These are phyloP conservation scores for Saccharomycopsis fodiens DNA, from an alignment of 805 yeast species.

Conservation along the genomic window DNA sequence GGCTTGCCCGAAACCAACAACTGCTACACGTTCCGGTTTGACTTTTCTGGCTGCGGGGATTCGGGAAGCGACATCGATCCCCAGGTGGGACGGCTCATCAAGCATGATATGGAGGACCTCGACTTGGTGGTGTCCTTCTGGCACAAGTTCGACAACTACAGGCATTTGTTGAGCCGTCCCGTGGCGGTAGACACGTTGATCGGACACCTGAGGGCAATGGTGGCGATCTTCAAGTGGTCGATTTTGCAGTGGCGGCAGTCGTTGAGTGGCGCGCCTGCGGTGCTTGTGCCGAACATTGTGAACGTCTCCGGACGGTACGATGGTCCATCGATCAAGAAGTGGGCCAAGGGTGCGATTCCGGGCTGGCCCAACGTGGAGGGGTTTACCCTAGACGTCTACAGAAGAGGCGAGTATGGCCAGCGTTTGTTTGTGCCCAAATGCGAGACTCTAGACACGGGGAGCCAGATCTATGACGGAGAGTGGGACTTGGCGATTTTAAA, in stretches of 20 bases:
- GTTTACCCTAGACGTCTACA: constrained; percentile 27
- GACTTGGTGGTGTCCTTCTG: constrained; percentile 35
- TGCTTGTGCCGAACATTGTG: constrained; percentile 55
- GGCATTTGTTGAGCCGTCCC: constrained; percentile 18
- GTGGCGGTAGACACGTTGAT: constrained; percentile 50
- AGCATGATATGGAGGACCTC: constrained; percentile 64
- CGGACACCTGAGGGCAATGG: constrained; percentile 76
- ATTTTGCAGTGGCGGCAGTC: constrained; percentile 33
- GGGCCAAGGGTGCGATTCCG: constrained; percentile 30
- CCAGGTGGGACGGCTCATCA: constrained; percentile 45
- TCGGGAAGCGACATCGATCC: constrained; percentile 36
- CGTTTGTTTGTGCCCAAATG: constrained; percentile 35
- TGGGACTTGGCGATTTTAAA: constrained; percentile 35
- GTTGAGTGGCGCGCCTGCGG: constrained; percentile 24
- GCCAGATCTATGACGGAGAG: constrained; percentile 24
- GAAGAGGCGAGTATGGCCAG: constrained; percentile 41
- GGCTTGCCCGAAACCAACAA: constrained; percentile 53
- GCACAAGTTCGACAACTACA: constrained; percentile 4
- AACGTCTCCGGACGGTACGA: constrained; percentile 69
- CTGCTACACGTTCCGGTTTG: constrained; percentile 62
- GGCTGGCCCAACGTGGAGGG: constrained; percentile 26
- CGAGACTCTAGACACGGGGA: constrained; percentile 46
- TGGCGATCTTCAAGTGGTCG: constrained; percentile 72
- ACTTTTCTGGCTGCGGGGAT: constrained; percentile 80
- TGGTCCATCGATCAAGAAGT: constrained; percentile 37